Base-by-base conservation (phyloP, 1,284 basidiomycete genomes). In the Blastosporella zonata region DNA sequence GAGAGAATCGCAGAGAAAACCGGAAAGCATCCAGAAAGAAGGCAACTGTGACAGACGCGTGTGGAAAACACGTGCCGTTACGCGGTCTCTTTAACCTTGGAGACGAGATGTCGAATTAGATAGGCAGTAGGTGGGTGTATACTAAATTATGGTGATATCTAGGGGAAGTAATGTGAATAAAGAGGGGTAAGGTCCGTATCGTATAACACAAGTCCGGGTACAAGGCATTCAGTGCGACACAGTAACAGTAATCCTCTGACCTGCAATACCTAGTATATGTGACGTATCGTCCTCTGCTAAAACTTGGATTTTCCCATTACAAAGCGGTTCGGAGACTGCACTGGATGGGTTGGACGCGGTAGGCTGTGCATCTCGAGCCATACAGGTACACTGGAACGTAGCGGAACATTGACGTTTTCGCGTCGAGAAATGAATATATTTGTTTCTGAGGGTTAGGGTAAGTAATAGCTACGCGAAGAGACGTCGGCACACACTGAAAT, bases 101-200 rank as follows among this genome's bases (percentile, higher is more conserved):
- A n/a, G n/a, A n/a, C n/a, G n/a, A n/a, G n/a, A n/a, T n/a, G n/a
- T n/a, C n/a, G n/a, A n/a, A n/a, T n/a, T n/a, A n/a, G n/a, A n/a
- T n/a, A n/a, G n/a, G n/a, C n/a, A n/a, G n/a, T n/a, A n/a, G n/a
- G n/a, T n/a, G n/a, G n/a, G n/a, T n/a, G n/a, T n/a, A n/a, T n/a
- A n/a, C n/a, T n/a, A n/a, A n/a, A n/a, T n/a, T n/a, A n/a, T n/a
- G n/a, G n/a, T n/a, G n/a, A n/a, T n/a, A n/a, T n/a, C n/a, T n/a
- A n/a, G n/a, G n/a, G n/a, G n/a, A n/a, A n/a, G n/a, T n/a, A n/a
- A n/a, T n/a, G n/a, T n/a, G n/a, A n/a, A n/a, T n/a, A n/a, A 8
- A 81, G 82, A 31, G 77, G 77, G 28, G 80, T 82, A 66, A 84
- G 82, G 66, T 82, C 73, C 62, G 71, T 69, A 25, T 63, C 57